Percentiles rank a stretch among this genome's conserved stretches.
Conservation (phyloP, 2,329 filamentous ascomycete species). For the Ophiostoma sp. region DNA sequence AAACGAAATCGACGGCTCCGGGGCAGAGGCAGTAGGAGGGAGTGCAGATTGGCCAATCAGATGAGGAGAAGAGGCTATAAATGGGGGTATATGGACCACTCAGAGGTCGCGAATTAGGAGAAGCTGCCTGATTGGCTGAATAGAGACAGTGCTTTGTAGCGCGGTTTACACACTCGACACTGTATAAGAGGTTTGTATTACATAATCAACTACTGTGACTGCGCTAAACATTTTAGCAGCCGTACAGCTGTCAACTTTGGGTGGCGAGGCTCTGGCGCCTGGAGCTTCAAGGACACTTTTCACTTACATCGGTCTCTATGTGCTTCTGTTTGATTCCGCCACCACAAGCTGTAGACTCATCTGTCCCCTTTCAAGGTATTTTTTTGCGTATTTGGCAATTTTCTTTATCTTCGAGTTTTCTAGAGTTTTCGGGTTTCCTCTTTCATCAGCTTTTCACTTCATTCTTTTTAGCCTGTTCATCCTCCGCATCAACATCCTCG, state of each 20-base stretch:
- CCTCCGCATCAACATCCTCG: neutral
- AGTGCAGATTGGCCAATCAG: constrained; percentile 2
- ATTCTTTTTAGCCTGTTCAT: neutral
- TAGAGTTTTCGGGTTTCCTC: neutral
- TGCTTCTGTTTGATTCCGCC: neutral
- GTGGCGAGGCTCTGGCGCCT: constrained; percentile 24
- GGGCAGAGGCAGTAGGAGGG: constrained; percentile 10
- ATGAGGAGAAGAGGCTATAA: neutral
- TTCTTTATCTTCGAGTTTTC: neutral
- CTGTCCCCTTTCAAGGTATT: neutral
- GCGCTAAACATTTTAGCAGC: neutral
- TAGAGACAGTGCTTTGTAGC: neutral
- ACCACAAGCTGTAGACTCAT: neutral
- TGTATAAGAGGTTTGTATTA: neutral
- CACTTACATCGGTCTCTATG: neutral
- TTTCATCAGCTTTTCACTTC: neutral
- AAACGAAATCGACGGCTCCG: constrained; percentile 18
- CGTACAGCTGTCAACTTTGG: constrained; percentile 12
- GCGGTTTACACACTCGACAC: neutral
- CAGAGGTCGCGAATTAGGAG: constrained; percentile 24
- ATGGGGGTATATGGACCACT: constrained; percentile 19
- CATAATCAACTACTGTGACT: neutral
- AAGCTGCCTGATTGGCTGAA: constrained; percentile 22
- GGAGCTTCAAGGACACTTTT: constrained; percentile 10
- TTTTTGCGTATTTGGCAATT: neutral